These are phyloP conservation scores for Picea sitchensis DNA, from an alignment of 75 land plant species.

Conservation along the genomic window DNA sequence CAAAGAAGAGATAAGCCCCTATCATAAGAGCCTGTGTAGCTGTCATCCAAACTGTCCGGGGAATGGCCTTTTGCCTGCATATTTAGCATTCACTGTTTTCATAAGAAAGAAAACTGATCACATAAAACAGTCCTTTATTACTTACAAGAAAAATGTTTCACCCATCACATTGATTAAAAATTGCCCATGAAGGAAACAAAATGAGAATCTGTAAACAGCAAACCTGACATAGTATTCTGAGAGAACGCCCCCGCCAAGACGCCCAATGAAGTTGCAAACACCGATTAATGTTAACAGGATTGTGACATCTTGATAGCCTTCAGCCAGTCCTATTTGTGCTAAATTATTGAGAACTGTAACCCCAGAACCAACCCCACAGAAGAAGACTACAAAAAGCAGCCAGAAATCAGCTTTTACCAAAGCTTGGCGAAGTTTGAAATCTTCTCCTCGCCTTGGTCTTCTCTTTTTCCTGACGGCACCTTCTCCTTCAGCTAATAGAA, in stretches of 20 bases:
- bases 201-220: neutral
- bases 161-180: neutral
- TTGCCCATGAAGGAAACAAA: neutral
- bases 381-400: constrained; percentile 42
- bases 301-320: constrained; percentile 40
- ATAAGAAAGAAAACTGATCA: neutral
- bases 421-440: constrained; percentile 41
- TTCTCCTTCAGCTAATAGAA: constrained; percentile 26
- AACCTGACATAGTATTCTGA: constrained; percentile 35
- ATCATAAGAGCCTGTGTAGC: constrained; percentile 33
- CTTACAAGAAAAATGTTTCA: neutral
- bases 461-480: constrained; percentile 35
- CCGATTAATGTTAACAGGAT: constrained; percentile 40
- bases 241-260: constrained; percentile 38
- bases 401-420: constrained; percentile 50
- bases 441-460: constrained; percentile 40
- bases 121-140: neutral
- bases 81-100: neutral
- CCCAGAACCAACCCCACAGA: constrained; percentile 52
- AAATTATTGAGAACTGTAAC: constrained; percentile 41
- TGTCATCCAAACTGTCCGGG: constrained; percentile 44
- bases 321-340: constrained; percentile 49
- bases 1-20: constrained; percentile 27
- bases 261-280: constrained; percentile 44
- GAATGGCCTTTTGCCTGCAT: constrained; percentile 31